phyloP scores from a whole-genome alignment of 2,329 filamentous ascomycete species.

The Ceratocystis alfenasii region DNA sequence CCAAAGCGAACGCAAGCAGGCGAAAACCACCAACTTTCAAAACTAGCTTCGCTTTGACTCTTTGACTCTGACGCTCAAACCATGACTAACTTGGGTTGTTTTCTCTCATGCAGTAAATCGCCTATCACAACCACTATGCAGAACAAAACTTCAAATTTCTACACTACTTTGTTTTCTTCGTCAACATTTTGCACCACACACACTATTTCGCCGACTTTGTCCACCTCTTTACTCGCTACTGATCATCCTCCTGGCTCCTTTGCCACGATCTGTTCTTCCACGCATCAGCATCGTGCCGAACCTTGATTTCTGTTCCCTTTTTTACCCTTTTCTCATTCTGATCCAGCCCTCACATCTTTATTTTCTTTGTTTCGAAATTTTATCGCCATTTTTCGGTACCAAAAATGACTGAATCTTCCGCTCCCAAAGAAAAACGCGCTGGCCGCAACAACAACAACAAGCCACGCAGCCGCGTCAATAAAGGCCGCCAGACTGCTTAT shows the following conservation, averaged over 20 bases:
- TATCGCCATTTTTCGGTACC: background rate
- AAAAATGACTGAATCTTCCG: conserved; percentile 1
- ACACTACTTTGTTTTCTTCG: conserved; percentile 12
- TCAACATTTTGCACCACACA: conserved; percentile 10
- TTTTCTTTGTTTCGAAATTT: background rate
- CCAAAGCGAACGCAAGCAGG: background rate
- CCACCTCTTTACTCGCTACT: conserved; percentile 11
- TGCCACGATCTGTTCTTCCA: background rate
- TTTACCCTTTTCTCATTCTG: background rate
- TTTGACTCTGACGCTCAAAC: conserved; percentile 2
- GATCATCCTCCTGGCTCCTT: conserved; percentile 17
- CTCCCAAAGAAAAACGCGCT: conserved; percentile 28
- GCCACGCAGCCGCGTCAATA: conserved; percentile 26
- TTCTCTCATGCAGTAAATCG: conserved; percentile 8
- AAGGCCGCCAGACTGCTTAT: conserved; percentile 39
- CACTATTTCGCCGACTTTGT: conserved; percentile 6
- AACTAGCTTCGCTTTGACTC: background rate
- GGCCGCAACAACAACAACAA: conserved; percentile 34
- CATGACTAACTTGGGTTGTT: conserved; percentile 7
- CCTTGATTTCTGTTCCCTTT: conserved; percentile 14
- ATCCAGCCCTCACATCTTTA: background rate
- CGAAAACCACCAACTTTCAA: background rate
- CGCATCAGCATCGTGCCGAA: conserved; percentile 15
- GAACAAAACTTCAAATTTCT: conserved; percentile 17
- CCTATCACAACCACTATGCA: conserved; percentile 18